phyloP scores from a whole-genome alignment of 768 basidiomycete genomes.

The Mycena sanguinolenta region DNA sequence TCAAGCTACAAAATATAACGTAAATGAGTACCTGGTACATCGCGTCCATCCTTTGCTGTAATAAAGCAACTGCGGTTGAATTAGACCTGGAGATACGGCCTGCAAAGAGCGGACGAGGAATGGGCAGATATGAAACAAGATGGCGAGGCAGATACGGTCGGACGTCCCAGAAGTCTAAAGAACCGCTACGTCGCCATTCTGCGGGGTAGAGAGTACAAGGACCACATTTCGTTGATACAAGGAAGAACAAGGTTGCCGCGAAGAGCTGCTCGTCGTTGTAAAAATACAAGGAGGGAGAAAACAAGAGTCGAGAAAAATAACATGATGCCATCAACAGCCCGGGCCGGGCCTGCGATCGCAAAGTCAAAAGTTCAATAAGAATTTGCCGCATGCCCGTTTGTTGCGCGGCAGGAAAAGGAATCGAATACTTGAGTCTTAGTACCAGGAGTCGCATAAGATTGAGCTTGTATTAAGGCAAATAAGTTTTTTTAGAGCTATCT shows the following conservation, averaged over 20 bases:
- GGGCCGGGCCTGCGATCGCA: no score
- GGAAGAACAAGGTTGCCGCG: constrained; percentile 23
- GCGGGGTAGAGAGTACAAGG: constrained; percentile 1
- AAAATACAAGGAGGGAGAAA: constrained; percentile 23
- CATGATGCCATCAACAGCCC: not conserved
- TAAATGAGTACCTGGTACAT: constrained; percentile 9
- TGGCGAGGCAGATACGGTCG: not conserved
- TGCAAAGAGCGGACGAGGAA: not conserved
- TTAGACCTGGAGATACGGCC: not conserved
- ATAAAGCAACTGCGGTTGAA: not conserved
- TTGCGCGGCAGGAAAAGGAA: not conserved
- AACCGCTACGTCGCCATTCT: not conserved
- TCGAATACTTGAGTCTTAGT: not conserved
- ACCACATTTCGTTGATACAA: not conserved
- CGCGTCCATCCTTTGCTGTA: constrained; percentile 1
- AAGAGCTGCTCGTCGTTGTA: not conserved
- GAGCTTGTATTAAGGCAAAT: not conserved
- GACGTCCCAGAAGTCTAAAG: not conserved
- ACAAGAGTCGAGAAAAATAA: constrained; percentile 15
- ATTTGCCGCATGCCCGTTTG: not conserved
- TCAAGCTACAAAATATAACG: not conserved
- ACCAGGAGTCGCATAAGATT: not conserved
- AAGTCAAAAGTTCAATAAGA: no score
- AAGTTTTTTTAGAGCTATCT: not conserved
- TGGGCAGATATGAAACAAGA: not conserved